Evolutionary conservation across 371 early-diverging fungal genomes (phyloP), one percentile per base, ranked within the genome.

Genomic region (Mortierella sp.): DNA sequence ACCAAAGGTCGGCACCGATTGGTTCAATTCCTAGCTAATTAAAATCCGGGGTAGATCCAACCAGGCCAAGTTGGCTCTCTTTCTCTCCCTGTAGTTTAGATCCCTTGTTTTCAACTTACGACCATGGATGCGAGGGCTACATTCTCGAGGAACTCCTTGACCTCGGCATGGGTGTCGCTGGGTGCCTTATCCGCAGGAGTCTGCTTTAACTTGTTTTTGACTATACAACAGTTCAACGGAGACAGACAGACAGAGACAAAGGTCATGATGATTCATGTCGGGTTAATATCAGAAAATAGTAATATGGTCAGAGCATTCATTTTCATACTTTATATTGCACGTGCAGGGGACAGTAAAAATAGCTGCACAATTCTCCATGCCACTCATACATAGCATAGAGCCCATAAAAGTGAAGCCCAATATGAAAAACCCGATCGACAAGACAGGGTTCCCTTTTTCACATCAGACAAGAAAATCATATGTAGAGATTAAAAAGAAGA

Each of bases 171-270:
- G 42, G 85, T 79, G 38, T 73, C 47, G 34, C 60, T 45, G 14
- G 85, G 81, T 34, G 79, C 81, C 14, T 76, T 70, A 34, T 84
- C 85, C 11, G 28, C 47, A 31, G 81, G 70, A 4, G 74, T 84
- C 74, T 84, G 79, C 57, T 77, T 70, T 44, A 54, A 13, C 75
- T 79, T 84, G 79, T 84, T 84, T n/a, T 71, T 48, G 45, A 84
- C 85, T 84, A 76, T 50, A 70, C 48, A 24, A n/a, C 38, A 48
- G 73, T 71, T 58, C 60, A 58, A 58, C 63, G 38, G 34, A 63
- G 63, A 31, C 19, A 63, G 19, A 6, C 28, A 28, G 28, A 52
- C n/a, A 31, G 38, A 50, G 11, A 57, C 47, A 75, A 42, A 73
- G 50, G 48, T 38, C 42, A 38, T 42, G 50, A 45, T 26, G 58